A percentile compares a stretch with the other conserved stretches of the same genome.
Evolutionary conservation across 805 yeast genomes (phyloP).

Genomic region (Zygoascus tannicola): DNA sequence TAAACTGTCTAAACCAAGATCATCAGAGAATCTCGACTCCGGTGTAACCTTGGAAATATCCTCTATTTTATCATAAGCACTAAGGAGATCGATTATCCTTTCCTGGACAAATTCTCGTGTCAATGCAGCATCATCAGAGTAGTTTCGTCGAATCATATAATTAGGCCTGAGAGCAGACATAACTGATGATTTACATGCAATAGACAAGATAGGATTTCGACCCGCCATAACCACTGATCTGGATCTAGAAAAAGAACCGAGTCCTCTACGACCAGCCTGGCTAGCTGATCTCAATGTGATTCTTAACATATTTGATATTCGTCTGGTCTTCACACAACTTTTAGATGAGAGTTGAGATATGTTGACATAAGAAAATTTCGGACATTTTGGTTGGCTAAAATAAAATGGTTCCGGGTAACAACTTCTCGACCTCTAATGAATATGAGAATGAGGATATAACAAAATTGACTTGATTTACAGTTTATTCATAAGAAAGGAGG

Average conservation of each 20-base stretch:
- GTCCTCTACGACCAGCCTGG: neutral
- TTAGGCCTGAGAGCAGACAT: neutral
- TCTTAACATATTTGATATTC: neutral
- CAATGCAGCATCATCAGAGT: constrained; percentile 51
- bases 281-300: neutral
- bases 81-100: constrained; percentile 71
- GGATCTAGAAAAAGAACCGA: neutral
- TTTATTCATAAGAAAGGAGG: neutral
- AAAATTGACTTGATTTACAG: neutral
- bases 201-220: neutral
- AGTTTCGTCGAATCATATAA: constrained; percentile 30
- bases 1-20: constrained; percentile 82
- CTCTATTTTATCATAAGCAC: constrained; percentile 52
- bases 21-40: constrained; percentile 28
- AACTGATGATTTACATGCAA: neutral
- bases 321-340: neutral
- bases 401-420: neutral
- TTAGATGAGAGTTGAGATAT: no score
- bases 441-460: neutral
- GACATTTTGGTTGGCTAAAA: neutral
- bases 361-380: neutral
- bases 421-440: neutral
- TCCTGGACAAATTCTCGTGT: constrained; percentile 70
- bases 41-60: constrained; percentile 28
- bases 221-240: neutral